Evolutionary conservation across 805 yeast species (phyloP), one percentile per base, ranked within the genome.

Genomic region (Danielia oregonensis): DNA sequence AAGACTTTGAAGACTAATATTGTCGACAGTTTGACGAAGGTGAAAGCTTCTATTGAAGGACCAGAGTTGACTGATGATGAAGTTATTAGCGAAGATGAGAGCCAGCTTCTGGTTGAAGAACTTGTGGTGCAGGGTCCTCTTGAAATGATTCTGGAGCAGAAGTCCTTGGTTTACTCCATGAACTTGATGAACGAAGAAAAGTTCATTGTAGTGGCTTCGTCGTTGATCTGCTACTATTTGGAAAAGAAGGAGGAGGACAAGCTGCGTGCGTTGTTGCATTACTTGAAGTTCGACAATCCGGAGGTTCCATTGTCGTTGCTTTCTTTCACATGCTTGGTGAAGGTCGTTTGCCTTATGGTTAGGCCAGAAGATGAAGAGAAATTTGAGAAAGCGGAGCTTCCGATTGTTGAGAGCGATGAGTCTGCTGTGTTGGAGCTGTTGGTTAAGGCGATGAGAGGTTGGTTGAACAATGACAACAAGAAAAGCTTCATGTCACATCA

Each of bases 101-200:
- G 27, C 22, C 22, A 19, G 6, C 22, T 7, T 9, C 22, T 19
- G 22, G 9, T 9, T 19, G 22, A 19, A 19, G 22, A 19, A 7
- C 6, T 21, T 15, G 33, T 7, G 4, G 10, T 14, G 10, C 7
- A 6, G 13, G 30, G 19, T 13, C 16, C 35, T 6, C 31, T 36
- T 11, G 32, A 29, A 8, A 34, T 24, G n/a, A 28, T 43, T 13
- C 26, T n/a, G 11, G 19, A 39, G 6, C 48, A 52, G 30, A 53
- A 47, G 36, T 40, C 56, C 6, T 46, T 63, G 16, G 52, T 65
- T 4, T 31, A 48, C 12, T 52, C 66, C 4, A 48, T 65, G 31
- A 57, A 59, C 38, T 46, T 66, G 25, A 46, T 65, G 13, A 47
- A 43, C 12, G 61, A 57, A 27, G 70, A 65, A 29, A 60, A 63